A percentile compares a stretch with the other conserved stretches of the same genome.
Conservation (phyloP, 2,329 filamentous ascomycete genomes). For the Helotiales sp. region DNA sequence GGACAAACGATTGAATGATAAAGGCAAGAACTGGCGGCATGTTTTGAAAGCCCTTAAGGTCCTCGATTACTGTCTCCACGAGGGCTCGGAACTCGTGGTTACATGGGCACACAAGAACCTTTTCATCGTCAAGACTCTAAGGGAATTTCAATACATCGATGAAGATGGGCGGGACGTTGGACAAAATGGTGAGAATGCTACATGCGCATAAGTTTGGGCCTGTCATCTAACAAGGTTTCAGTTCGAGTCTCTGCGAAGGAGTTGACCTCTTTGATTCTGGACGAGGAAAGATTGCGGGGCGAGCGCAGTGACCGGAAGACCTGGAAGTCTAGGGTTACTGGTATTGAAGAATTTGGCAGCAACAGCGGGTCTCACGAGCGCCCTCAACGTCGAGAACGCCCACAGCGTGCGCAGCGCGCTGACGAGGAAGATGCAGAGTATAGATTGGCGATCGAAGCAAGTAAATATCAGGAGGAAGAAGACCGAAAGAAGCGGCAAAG, state of each 20-base stretch:
- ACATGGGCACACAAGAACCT: conserved; percentile 98
- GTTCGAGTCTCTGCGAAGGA: conserved; percentile 96
- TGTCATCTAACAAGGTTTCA: conserved; percentile 45
- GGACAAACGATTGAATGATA: conserved; percentile 97
- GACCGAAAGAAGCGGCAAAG: conserved; percentile 73
- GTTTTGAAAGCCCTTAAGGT: conserved; percentile 97
- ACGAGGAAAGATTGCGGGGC: conserved; percentile 87
- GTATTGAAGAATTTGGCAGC: conserved; percentile 76
- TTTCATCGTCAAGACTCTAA: conserved; percentile 97
- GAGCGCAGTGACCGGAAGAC: conserved; percentile 89
- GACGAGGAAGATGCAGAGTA: conserved; percentile 92
- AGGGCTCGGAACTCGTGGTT: conserved; percentile 93
- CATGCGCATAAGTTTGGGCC: not conserved
- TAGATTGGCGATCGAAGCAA: conserved; percentile 86
- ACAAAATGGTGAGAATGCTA: conserved; percentile 73
- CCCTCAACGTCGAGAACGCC: conserved; percentile 45
- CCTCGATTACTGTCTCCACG: conserved; percentile 95
- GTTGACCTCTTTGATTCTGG: conserved; percentile 84
- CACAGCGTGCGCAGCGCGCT: conserved; percentile 49
- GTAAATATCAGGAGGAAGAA: conserved; percentile 92
- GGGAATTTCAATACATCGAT: conserved; percentile 95
- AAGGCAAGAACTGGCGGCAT: conserved; percentile 99
- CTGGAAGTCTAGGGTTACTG: conserved; percentile 96
- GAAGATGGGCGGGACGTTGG: conserved; percentile 95
- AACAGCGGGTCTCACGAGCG: conserved; percentile 40